Evolutionary conservation across 176 grass and related monocot species (phyloP).

Genomic region (Microstegium vimineum): DNA sequence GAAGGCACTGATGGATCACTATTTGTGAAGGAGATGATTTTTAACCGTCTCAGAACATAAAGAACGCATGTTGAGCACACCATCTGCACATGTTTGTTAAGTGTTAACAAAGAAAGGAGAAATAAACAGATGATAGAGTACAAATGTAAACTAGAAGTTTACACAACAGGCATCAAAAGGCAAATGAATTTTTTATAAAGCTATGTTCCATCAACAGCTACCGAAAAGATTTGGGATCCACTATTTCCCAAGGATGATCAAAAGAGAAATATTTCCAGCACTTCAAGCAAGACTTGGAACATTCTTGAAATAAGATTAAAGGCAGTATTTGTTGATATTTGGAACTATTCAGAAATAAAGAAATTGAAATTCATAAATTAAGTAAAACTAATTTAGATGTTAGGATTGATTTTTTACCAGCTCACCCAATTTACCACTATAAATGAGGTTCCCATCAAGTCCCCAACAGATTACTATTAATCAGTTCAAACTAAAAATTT

Average conservation of each 20-base stretch:
- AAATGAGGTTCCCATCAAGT: neutral
- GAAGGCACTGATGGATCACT: slow-evolving; percentile 59
- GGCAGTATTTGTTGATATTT: neutral
- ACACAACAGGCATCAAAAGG: neutral
- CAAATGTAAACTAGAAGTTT: neutral
- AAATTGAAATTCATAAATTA: too few species aligned
- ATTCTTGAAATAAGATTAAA: neutral
- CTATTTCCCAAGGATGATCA: neutral
- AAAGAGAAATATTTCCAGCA: neutral
- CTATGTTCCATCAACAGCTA: neutral
- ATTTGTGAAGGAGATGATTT: slow-evolving; percentile 79
- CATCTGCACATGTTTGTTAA: slow-evolving; percentile 60
- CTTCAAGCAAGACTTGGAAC: neutral
- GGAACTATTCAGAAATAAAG: neutral
- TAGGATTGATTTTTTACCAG: neutral
- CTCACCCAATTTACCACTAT: neutral
- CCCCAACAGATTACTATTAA: too few species aligned
- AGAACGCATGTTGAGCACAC: slow-evolving; percentile 75
- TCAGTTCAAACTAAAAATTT: neutral
- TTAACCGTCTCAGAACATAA: slow-evolving; percentile 80
- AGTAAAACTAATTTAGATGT: neutral
- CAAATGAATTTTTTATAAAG: neutral
- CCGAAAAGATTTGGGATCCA: neutral
- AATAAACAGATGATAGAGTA: neutral
- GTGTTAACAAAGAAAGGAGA: slow-evolving; percentile 15